Conservation (phyloP, 345 rosid genomes). For the Pugionium cornutum region DNA sequence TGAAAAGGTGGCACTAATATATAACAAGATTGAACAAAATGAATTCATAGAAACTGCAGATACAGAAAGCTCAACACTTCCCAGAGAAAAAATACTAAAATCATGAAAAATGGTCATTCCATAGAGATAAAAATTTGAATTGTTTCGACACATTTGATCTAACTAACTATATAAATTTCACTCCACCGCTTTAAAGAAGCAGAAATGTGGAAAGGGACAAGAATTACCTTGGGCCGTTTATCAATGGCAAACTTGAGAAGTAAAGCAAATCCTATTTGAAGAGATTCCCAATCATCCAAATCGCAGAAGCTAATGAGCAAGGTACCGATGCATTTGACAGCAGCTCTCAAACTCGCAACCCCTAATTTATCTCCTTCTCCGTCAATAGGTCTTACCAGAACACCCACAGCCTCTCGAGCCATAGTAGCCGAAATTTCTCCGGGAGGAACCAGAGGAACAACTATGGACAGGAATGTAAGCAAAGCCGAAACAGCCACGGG, state of each 20-base stretch:
- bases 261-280: constrained; percentile 54
- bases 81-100: background rate
- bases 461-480: constrained; percentile 64
- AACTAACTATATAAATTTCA: constrained; percentile 1
- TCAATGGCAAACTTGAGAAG: constrained; percentile 68
- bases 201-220: background rate
- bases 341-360: constrained; percentile 64
- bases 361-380: constrained; percentile 50
- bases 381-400: constrained; percentile 49
- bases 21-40: constrained; percentile 12
- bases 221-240: constrained; percentile 81
- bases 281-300: constrained; percentile 67
- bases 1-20: constrained; percentile 14
- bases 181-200: background rate
- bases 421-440: constrained; percentile 49
- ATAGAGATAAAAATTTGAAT: background rate
- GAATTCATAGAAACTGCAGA: background rate
- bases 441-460: constrained; percentile 51
- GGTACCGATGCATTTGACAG: constrained; percentile 77
- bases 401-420: constrained; percentile 69
- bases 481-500: constrained; percentile 63
- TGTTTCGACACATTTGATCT: background rate
- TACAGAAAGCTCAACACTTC: constrained; percentile 8
- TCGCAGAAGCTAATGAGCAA: constrained; percentile 61
- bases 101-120: background rate